Conservation (phyloP, 169 alveolate genomes). For the Besnoitia besnoiti region DNA sequence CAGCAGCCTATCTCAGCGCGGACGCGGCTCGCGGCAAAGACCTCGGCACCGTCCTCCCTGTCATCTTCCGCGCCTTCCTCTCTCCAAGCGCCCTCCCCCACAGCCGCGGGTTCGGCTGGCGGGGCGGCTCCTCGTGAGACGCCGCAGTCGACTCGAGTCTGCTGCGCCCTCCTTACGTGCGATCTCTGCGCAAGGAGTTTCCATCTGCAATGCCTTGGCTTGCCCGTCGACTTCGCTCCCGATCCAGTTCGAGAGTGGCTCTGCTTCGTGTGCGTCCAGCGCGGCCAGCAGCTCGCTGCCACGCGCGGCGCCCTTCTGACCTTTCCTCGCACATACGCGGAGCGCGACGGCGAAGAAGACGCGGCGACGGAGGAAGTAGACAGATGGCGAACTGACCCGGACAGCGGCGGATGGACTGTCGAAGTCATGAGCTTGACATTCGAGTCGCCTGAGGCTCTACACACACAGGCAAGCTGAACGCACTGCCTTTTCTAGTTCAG, state of each 20-base stretch:
- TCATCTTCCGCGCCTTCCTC: background rate
- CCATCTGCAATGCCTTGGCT: background rate
- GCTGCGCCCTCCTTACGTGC: conserved; percentile 19
- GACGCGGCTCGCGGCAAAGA: too few species aligned
- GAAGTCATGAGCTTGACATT: background rate
- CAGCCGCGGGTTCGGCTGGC: background rate
- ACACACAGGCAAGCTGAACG: background rate
- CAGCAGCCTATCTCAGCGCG: too few species aligned
- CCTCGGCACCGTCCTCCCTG: too few species aligned
- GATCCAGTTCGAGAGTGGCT: conserved; percentile 9
- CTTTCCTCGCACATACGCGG: background rate
- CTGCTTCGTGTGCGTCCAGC: conserved; percentile 2
- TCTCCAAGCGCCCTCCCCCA: background rate
- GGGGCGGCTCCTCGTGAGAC: too few species aligned
- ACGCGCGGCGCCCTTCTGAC: background rate
- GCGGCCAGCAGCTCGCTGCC: background rate
- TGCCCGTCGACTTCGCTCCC: background rate
- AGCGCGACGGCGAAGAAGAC: background rate
- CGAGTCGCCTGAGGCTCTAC: background rate
- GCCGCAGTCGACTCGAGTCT: background rate
- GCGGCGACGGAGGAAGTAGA: background rate
- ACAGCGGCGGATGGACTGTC: background rate
- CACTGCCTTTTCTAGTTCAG: background rate
- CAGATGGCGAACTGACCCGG: background rate
- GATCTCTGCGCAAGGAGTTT: conserved; percentile 16